Percentiles rank a stretch among this genome's conserved stretches.
phyloP scores from a whole-genome alignment of 495 filamentous ascomycete species.

The Delitschia confertaspora region DNA sequence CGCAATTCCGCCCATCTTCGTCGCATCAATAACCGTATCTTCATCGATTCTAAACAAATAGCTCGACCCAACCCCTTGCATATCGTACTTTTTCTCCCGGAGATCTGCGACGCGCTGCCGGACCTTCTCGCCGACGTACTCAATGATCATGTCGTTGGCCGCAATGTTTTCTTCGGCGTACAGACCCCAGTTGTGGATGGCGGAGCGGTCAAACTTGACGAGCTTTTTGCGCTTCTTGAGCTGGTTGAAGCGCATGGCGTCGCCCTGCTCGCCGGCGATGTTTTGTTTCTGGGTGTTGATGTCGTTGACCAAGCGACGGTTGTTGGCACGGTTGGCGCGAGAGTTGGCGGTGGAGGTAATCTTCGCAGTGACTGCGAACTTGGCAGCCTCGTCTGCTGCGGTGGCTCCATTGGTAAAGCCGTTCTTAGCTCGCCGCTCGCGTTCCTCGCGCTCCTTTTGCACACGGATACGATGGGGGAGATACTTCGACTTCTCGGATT shows the following conservation, averaged over 20 bases:
- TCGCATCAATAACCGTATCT: conserved; percentile 94
- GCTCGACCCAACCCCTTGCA: conserved; percentile 92
- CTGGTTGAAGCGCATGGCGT: conserved; percentile 94
- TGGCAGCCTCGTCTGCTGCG: conserved; percentile 58
- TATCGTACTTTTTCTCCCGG: conserved; percentile 81
- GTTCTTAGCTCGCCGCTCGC: conserved; percentile 68
- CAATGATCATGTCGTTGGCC: conserved; percentile 99
- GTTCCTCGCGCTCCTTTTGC: conserved; percentile 77
- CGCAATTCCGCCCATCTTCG: conserved; percentile 95
- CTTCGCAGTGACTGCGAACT: conserved; percentile 63
- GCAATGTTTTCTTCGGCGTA: conserved; percentile 97
- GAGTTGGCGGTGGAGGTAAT: conserved; percentile 68
- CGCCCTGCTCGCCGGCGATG: conserved; percentile 62
- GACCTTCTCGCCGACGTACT: conserved; percentile 97
- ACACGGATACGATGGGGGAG: conserved; percentile 95
- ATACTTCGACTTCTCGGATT: conserved; percentile 96
- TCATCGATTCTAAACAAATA: conserved; percentile 98
- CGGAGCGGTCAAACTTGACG: conserved; percentile 93
- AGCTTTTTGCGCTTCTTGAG: conserved; percentile 99
- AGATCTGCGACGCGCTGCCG: conserved; percentile 93
- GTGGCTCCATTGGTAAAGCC: conserved; percentile 47
- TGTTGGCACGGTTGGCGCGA: conserved; percentile 85
- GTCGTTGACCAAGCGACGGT: conserved; percentile 85
- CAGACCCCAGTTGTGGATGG: conserved; percentile 97
- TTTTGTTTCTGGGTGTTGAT: conserved; percentile 89